These are phyloP conservation scores for Blumeria hordei DNA, from an alignment of 2,329 filamentous ascomycete genomes.

Conservation along the genomic window DNA sequence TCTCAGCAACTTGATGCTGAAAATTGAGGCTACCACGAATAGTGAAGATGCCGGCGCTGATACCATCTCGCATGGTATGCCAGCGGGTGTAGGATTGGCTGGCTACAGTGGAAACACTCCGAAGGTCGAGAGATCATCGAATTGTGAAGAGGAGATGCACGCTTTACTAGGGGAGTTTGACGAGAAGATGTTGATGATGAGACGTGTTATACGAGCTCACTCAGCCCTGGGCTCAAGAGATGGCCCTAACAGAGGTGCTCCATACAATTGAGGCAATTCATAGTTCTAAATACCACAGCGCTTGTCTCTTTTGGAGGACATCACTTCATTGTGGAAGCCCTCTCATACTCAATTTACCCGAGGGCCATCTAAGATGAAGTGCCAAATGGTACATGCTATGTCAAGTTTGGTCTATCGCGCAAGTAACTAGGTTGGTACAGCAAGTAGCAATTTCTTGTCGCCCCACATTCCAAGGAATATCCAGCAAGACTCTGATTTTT, in stretches of 20 bases:
- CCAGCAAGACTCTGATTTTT: too few species aligned
- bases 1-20: conserved; percentile 26
- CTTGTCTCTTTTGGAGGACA: too few species aligned
- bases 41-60: conserved; percentile 6
- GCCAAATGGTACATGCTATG: too few species aligned
- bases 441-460: too few species aligned
- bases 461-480: too few species aligned
- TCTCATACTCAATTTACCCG: too few species aligned
- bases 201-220: conserved; percentile 15
- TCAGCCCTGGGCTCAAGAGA: not conserved
- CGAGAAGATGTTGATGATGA: conserved; percentile 28
- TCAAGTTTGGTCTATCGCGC: too few species aligned
- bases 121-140: conserved; percentile 3
- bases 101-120: not conserved
- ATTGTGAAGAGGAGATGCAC: conserved; percentile 23
- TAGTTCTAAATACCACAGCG: too few species aligned
- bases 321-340: too few species aligned
- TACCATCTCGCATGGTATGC: not conserved
- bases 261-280: too few species aligned
- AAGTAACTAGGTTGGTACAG: too few species aligned
- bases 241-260: not conserved
- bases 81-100: conserved; percentile 1
- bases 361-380: too few species aligned
- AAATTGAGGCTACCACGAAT: conserved; percentile 24
- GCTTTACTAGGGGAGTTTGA: conserved; percentile 31